Base-by-base conservation (phyloP, 441 rosid species). In the Corymbia calophylla region DNA sequence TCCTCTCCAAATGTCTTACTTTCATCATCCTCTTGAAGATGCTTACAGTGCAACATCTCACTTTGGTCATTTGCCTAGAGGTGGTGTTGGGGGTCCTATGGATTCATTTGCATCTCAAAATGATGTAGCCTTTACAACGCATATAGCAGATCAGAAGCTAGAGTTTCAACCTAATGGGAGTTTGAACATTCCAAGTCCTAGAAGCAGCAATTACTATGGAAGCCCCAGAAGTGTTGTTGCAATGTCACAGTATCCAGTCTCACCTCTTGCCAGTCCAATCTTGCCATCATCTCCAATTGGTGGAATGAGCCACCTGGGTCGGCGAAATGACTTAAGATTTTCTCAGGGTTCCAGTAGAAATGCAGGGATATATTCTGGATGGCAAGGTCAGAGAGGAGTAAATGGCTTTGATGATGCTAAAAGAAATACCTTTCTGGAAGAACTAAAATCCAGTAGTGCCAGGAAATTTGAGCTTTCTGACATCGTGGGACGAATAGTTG, bases 381-480 rank as follows among this genome's bases (percentile, higher is more conserved):
- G 96, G 97, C 97, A 94, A 93, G 96, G 95, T 87, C 95, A 89
- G 90, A 93, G 95, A 92, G 95, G 94, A 88, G 91, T 90, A 84
- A 92, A 88, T 91, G 93, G 89, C 87, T 89, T 90, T 64, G 95
- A 93, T 88, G 96, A 96, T 91, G 73, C 93, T 39, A 96, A 94
- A 86, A 92, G 94, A 82, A 96, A 92, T 93, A 94, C 95, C 82
- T 96, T 95, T 92, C 97, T 96, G 51, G 97, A 96, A 91, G 97
- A 96, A 90, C 93, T 96, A 84, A 96, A 95, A 92, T 94, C 97
- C 90, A 93, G 93, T 91, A 94, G 92, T 48, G 92, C 95, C 82
- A 94, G 94, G 90, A 96, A 94, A 92, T 93, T 96, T 91, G 96
- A 96, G 91, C 94, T 96, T 86, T 92, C 95, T 53, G 97, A 94